Conservation (phyloP, 345 rosid species). For the Eucalyptus pumila region DNA sequence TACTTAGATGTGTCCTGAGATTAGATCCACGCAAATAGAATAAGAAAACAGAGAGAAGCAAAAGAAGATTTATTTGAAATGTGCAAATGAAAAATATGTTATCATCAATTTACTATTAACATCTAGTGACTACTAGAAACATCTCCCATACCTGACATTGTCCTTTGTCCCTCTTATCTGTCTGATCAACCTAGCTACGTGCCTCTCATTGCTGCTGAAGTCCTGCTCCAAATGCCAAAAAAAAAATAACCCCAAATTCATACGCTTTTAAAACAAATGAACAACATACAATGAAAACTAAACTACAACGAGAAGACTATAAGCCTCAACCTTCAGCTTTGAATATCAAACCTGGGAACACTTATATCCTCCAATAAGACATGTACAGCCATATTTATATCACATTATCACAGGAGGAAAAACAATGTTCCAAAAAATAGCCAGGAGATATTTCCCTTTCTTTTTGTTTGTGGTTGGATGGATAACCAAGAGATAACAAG, state of each 20-base stretch:
- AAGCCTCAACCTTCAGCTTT: background rate
- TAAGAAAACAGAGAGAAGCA: background rate
- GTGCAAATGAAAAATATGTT: background rate
- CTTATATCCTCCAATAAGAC: background rate
- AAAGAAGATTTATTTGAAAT: background rate
- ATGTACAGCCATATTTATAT: background rate
- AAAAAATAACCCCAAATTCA: background rate
- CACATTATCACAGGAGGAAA: background rate
- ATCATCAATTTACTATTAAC: background rate
- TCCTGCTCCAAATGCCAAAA: conserved; percentile 20
- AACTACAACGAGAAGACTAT: background rate
- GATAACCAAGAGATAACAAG: background rate
- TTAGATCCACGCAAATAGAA: background rate
- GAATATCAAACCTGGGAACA: background rate
- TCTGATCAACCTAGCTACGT: conserved; percentile 43
- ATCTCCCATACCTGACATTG: conserved; percentile 51
- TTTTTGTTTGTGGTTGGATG: background rate
- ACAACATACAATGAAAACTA: background rate
- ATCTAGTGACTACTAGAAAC: background rate
- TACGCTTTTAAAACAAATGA: background rate
- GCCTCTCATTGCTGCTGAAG: conserved; percentile 50
- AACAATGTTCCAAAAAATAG: background rate
- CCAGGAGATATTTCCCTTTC: background rate
- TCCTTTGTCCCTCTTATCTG: conserved; percentile 62
- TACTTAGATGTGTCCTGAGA: background rate